A percentile compares a stretch with the other conserved stretches of the same genome.
phyloP scores from a whole-genome alignment of 768 basidiomycete species.

The Hydnum rufescens region DNA sequence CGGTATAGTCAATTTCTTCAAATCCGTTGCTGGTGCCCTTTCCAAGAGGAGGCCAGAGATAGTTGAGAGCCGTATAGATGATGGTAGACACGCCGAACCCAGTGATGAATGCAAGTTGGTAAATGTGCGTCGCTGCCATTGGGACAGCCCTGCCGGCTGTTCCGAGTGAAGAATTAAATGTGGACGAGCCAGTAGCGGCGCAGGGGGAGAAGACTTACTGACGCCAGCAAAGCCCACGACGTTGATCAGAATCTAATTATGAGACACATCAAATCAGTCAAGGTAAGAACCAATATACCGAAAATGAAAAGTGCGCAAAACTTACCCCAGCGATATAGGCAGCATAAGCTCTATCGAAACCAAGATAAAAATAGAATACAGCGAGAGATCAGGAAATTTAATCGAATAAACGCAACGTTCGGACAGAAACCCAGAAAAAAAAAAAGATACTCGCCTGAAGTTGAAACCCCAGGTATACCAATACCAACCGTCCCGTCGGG shows the following conservation, averaged over 20 bases:
- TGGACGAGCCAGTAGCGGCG: background rate
- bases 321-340: conserved; percentile 51
- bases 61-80: conserved; percentile 40
- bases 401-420: too few relatives aligned
- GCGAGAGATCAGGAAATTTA: too few relatives aligned
- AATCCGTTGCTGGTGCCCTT: conserved; percentile 22
- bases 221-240: conserved; percentile 66
- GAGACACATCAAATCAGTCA: too few relatives aligned
- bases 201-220: conserved; percentile 20
- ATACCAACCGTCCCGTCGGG: conserved; percentile 43
- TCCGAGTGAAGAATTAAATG: background rate
- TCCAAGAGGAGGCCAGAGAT: conserved; percentile 40
- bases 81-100: conserved; percentile 52
- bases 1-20: conserved; percentile 32
- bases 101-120: conserved; percentile 67
- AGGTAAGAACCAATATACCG: too few relatives aligned
- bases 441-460: too few relatives aligned
- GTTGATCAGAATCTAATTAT: conserved; percentile 71
- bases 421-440: too few relatives aligned
- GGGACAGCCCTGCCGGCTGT: conserved; percentile 38
- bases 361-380: too few relatives aligned
- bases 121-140: conserved; percentile 48
- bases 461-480: conserved; percentile 58
- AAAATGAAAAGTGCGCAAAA: too few relatives aligned
- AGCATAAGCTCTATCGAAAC: conserved; percentile 41